A percentile compares a stretch with the other conserved stretches of the same genome.
These are phyloP conservation scores for Termitomyces sp. DNA, from an alignment of 1,284 basidiomycete genomes.

Conservation along the genomic window DNA sequence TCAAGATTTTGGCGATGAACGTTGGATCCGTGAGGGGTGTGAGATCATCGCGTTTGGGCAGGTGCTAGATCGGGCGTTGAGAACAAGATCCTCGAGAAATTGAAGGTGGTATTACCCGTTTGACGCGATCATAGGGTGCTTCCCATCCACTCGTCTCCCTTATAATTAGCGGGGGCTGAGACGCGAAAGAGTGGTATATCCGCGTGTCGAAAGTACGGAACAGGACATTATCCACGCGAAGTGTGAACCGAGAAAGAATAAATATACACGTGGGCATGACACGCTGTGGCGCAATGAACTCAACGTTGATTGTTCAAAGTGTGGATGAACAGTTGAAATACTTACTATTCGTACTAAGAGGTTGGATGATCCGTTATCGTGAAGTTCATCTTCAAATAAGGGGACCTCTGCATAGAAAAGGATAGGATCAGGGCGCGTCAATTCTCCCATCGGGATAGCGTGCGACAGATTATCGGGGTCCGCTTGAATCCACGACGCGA, in stretches of 20 bases:
- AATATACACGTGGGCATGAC: slow-evolving; percentile 98
- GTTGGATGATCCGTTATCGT: slow-evolving; percentile 87
- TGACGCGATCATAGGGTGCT: slow-evolving; percentile 79
- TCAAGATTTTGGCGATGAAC: slow-evolving; percentile 78
- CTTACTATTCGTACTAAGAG: slow-evolving; percentile 82
- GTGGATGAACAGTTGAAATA: slow-evolving; percentile 14
- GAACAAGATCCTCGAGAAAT: not conserved
- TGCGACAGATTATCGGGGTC: slow-evolving; percentile 51
- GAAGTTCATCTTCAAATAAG: slow-evolving; percentile 90
- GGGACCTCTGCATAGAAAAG: slow-evolving; percentile 92
- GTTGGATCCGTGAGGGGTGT: slow-evolving; percentile 86
- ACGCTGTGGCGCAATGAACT: slow-evolving; percentile 47
- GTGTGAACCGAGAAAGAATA: slow-evolving; percentile 86
- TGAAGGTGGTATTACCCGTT: slow-evolving; percentile 44
- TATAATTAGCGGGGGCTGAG: slow-evolving; percentile 58
- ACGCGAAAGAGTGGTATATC: slow-evolving; percentile 80
- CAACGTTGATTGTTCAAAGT: not conserved
- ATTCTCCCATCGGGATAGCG: slow-evolving; percentile 73
- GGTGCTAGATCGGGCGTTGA: slow-evolving; percentile 40
- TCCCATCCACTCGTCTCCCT: slow-evolving; percentile 89
- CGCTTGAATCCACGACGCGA: slow-evolving; percentile 43
- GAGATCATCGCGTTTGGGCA: slow-evolving; percentile 80
- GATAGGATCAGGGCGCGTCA: slow-evolving; percentile 90
- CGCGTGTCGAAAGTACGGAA: slow-evolving; percentile 91
- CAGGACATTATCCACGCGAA: slow-evolving; percentile 93